Conservation (phyloP, 2,329 filamentous ascomycete genomes). For the Endoconidiophora polonica region DNA sequence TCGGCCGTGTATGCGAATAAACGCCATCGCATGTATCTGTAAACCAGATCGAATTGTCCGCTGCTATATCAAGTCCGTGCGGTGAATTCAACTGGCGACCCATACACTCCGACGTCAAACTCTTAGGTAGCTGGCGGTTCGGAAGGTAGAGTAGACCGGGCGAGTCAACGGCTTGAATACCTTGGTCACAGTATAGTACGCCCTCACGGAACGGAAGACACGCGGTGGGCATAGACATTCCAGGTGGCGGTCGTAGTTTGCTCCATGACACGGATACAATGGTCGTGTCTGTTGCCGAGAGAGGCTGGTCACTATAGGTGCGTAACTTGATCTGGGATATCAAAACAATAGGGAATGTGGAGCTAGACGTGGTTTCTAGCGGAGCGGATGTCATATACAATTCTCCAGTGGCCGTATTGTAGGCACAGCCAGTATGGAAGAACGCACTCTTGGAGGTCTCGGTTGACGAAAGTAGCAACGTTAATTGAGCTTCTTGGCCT, state of each 20-base stretch:
- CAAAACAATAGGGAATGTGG: conserved; percentile 26
- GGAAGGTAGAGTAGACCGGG: conserved; percentile 22
- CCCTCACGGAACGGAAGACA: conserved; percentile 25
- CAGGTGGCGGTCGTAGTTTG: conserved; percentile 26
- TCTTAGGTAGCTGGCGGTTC: conserved; percentile 18
- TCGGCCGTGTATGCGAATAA: conserved; percentile 29
- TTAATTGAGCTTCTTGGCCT: conserved; percentile 21
- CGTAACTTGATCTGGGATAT: conserved; percentile 26
- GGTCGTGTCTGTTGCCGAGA: conserved; percentile 14
- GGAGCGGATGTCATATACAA: conserved; percentile 30
- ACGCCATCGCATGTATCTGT: conserved; percentile 33
- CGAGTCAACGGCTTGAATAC: conserved; percentile 14
- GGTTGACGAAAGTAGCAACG: conserved; percentile 26
- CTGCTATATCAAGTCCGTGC: conserved; percentile 29
- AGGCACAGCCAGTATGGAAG: conserved; percentile 30
- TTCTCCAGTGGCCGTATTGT: conserved; percentile 23
- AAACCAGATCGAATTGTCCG: conserved; percentile 31
- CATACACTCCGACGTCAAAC: conserved; percentile 24
- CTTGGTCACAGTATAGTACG: conserved; percentile 28
- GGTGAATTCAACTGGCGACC: conserved; percentile 31
- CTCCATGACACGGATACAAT: conserved; percentile 23
- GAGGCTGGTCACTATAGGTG: conserved; percentile 12
- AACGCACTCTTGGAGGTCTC: conserved; percentile 27
- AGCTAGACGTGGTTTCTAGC: conserved; percentile 22
- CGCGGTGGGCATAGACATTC: conserved; percentile 29